phyloP scores from a whole-genome alignment of 306 rosid genomes.

The Acacia crassicarpa region DNA sequence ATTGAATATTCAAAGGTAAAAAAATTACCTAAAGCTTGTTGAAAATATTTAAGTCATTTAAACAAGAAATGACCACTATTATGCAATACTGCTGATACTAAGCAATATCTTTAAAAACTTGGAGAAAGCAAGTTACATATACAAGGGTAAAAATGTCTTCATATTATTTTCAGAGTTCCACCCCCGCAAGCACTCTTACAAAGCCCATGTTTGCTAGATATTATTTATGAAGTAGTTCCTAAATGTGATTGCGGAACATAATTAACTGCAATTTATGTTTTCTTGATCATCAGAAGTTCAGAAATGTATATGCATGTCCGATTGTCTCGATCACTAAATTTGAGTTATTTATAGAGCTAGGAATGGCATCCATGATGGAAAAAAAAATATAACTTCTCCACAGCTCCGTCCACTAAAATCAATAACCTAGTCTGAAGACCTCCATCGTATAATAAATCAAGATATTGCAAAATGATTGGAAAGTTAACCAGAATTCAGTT shows the following conservation, averaged over 20 bases:
- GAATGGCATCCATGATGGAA: too few species aligned
- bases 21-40: slow-evolving; percentile 22
- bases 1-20: not conserved
- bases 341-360: too few species aligned
- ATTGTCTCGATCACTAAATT: not conserved
- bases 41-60: not conserved
- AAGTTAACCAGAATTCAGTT: not conserved
- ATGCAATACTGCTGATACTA: not conserved
- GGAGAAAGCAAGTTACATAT: too few species aligned
- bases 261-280: not conserved
- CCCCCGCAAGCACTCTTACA: too few species aligned
- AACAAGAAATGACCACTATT: not conserved
- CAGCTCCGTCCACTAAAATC: not conserved
- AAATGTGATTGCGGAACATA: not conserved
- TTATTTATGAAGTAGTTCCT: too few species aligned
- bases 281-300: not conserved
- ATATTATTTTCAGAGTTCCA: too few species aligned
- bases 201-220: too few species aligned
- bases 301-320: not conserved
- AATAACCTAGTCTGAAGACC: not conserved
- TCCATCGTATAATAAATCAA: not conserved
- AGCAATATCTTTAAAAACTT: too few species aligned
- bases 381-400: not conserved
- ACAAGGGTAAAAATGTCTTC: too few species aligned
- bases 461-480: not conserved